Evolutionary conservation across 2,329 filamentous ascomycete species (phyloP), one percentile per base, ranked within the genome.

Genomic region (Ophiostoma himal-ulmi): DNA sequence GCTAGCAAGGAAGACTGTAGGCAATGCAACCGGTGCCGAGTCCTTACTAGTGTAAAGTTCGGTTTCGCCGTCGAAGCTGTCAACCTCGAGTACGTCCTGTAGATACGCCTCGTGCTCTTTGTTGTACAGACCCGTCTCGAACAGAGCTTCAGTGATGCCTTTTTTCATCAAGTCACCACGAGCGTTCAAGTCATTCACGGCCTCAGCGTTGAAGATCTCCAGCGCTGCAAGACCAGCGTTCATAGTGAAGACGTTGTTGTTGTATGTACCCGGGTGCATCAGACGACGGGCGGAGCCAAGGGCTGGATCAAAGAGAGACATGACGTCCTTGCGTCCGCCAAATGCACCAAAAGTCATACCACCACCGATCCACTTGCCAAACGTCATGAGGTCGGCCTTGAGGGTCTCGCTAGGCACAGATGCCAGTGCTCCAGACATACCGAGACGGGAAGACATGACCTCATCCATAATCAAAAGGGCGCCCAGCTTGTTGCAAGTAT

Each of bases 401-500:
- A 88, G 88, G 3, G 20, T n/a, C 54, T 17, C 30, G 8, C 60
- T 41, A 0, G 86, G 88, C 0, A 86, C 85, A 0, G 84, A 82
- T 72, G 88, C 85, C 1, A 79, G 80, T 1, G 86, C 77, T 0
- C 88, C 87, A 17, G 82, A 79, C 3, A 78, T 78, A 26, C 80
- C 77, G 37, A 91, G 79, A 1, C 89, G 82, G 3, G 86, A 89
- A 0, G 88, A 89, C 83, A 90, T 89, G 14, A 91, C 89, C 77
- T 92, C 89, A 76, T 92, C 89, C n/a, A 89, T 79, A 62, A 92
- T 86, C 72, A 92, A 82, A 0, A 91, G 70, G 0, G 72, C 71
- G 5, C 71, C 71, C 2, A 72, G 68, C 0, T 68, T 65, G 52
- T 72, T 70, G 22, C 69, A 69, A 1, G 72, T 71, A 3, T 36